Percentiles rank a stretch among this genome's conserved stretches.
Evolutionary conservation across 108 stramenopile genomes (phyloP).

Genomic region (Phaeodactylum tricornutum): DNA sequence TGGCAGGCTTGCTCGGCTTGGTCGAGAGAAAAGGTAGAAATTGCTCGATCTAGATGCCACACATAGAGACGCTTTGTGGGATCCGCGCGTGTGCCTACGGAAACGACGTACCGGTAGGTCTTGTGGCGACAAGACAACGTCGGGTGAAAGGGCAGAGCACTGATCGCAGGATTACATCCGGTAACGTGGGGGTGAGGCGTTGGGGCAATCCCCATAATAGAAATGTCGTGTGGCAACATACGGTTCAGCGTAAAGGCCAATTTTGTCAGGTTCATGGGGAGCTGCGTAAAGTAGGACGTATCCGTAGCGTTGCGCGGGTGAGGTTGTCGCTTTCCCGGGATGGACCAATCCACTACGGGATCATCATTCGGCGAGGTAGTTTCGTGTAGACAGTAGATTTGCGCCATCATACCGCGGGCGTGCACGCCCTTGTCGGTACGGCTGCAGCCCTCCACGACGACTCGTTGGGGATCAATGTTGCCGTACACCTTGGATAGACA

Average conservation of each 20-base stretch:
- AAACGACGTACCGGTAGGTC: constrained; percentile 59
- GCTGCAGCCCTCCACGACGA: constrained; percentile 69
- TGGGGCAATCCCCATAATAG: constrained; percentile 37
- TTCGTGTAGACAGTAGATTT: constrained; percentile 40
- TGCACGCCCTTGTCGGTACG: constrained; percentile 82
- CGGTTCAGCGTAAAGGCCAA: constrained; percentile 64
- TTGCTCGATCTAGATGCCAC: constrained; percentile 39
- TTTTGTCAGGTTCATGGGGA: constrained; percentile 50
- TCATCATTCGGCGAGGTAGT: not conserved
- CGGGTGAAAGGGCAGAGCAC: constrained; percentile 52
- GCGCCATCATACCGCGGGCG: constrained; percentile 52
- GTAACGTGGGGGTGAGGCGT: constrained; percentile 16
- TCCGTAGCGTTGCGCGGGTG: constrained; percentile 50
- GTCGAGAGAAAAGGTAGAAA: constrained; percentile 3
- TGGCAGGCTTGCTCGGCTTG: constrained; percentile 11
- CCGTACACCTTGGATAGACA: constrained; percentile 72
- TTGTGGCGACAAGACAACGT: constrained; percentile 46
- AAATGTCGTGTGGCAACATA: constrained; percentile 67
- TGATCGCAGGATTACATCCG: not conserved
- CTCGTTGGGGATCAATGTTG: constrained; percentile 40
- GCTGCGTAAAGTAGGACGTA: constrained; percentile 33
- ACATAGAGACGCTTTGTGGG: constrained; percentile 33
- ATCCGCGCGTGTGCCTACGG: constrained; percentile 48
- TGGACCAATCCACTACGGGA: constrained; percentile 3
- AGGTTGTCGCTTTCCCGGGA: constrained; percentile 35